Evolutionary conservation across 805 yeast genomes (phyloP), one percentile per base, ranked within the genome.

Genomic region (Scheffersomyces coipomensis): DNA sequence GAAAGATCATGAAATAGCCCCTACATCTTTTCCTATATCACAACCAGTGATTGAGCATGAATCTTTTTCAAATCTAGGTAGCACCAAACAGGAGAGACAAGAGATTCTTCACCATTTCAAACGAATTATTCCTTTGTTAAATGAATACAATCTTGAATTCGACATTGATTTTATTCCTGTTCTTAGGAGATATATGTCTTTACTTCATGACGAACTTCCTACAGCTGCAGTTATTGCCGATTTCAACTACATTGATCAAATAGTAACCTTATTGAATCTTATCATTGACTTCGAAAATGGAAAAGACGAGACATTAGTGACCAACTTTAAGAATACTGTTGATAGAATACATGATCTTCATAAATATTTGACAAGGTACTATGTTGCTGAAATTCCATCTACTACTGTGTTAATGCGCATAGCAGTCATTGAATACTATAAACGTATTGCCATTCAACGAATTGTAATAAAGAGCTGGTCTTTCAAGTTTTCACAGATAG

Each of bases 341-440:
- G 29, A 40, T 12, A 35, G 51, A 16, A 48, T 66, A 22, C 52
- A 48, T 32, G 38, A 42, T 3, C 45, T 58, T 5, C 68, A 64
- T 44, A 40, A 45, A 18, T 36, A 47, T 61, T 24, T 42, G 50
- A 3, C 27, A 22, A 7, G 47, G 37, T 10, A 29, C 29, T 19
- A 31, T 33, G 31, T 39, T 19, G 33, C 6, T 25, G 2, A 43
- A 40, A 19, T 39, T 13, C 18, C 17, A 4, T 27, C 30, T 5
- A 15, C 52, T 23, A 57, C 70, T 0, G 37, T 65, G 8, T 42
- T 66, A 32, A 67, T 67, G 72, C 46, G 62, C 33, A 43, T 51
- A 6, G 53, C 68, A 7, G 39, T 52, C 2, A 27, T 34, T 17
- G 60, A 57, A 32, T 49, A 39, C 22, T 39, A 36, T 13, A 27